Evolutionary conservation across 441 rosid genomes (phyloP).

Genomic region (Erodium chrysanthum): DNA sequence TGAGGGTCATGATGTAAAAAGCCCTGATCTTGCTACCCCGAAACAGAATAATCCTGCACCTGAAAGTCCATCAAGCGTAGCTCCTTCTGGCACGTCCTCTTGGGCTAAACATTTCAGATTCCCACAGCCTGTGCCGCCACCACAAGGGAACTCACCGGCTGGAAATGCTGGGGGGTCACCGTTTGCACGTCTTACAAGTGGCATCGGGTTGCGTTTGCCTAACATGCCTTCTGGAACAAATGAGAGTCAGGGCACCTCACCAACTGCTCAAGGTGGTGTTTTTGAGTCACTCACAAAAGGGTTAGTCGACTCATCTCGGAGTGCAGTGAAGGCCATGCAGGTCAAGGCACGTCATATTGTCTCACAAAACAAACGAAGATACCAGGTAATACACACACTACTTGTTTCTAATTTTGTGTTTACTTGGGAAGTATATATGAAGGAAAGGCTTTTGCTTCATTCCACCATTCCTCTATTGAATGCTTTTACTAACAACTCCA

Average conservation of each 20-base stretch:
- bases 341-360: conserved; percentile 75
- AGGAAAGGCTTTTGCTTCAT: background rate
- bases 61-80: conserved; percentile 21
- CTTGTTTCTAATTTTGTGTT: background rate
- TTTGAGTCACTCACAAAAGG: conserved; percentile 58
- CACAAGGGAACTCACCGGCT: conserved; percentile 24
- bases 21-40: conserved; percentile 17
- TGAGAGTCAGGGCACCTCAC: conserved; percentile 21
- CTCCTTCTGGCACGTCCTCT: conserved; percentile 36
- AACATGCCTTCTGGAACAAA: conserved; percentile 22
- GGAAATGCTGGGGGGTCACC: conserved; percentile 36
- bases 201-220: conserved; percentile 45
- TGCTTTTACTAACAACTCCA: background rate
- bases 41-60: conserved; percentile 12
- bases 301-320: conserved; percentile 59
- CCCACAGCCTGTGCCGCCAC: conserved; percentile 33
- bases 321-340: conserved; percentile 73
- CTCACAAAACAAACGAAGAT: conserved; percentile 76
- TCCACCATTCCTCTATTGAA: background rate
- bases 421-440: background rate
- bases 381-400: conserved; percentile 37
- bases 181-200: conserved; percentile 52
- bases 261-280: conserved; percentile 35
- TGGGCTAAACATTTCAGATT: conserved; percentile 41
- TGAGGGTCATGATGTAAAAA: conserved; percentile 14